phyloP scores from a whole-genome alignment of 805 yeast species.

The Saturnispora ahearnii region DNA sequence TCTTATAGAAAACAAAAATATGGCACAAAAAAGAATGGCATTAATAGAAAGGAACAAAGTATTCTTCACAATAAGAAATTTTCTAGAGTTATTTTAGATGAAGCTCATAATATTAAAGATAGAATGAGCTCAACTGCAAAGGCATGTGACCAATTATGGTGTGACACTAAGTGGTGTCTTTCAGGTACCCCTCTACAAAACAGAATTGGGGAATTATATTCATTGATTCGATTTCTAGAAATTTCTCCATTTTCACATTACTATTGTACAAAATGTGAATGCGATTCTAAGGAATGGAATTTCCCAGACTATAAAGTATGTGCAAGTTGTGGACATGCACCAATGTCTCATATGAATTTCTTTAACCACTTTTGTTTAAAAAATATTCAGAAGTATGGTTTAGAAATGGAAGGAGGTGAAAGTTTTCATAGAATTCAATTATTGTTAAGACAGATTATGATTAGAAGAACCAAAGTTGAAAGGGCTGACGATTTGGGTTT shows the following conservation, averaged over 20 bases:
- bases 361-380: slow-evolving; percentile 94
- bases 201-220: slow-evolving; percentile 92
- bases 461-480: slow-evolving; percentile 90
- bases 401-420: slow-evolving; percentile 68
- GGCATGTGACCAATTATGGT: slow-evolving; percentile 69
- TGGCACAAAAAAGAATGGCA: slow-evolving; percentile 72
- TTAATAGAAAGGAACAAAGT: slow-evolving; percentile 64
- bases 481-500: slow-evolving; percentile 95
- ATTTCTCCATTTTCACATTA: slow-evolving; percentile 82
- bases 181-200: slow-evolving; percentile 97
- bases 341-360: slow-evolving; percentile 91
- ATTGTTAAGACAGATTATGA: slow-evolving; percentile 71
- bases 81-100: slow-evolving; percentile 85
- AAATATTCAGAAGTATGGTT: slow-evolving; percentile 81
- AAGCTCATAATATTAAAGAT: slow-evolving; percentile 96
- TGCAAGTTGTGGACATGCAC: slow-evolving; percentile 79
- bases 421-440: slow-evolving; percentile 73
- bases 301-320: slow-evolving; percentile 80
- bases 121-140: slow-evolving; percentile 88
- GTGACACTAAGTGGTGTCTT: slow-evolving; percentile 80
- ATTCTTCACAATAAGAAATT: slow-evolving; percentile 66
- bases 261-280: slow-evolving; percentile 89
- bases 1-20: slow-evolving; percentile 71
- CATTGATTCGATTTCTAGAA: slow-evolving; percentile 76
- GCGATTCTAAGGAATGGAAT: slow-evolving; percentile 75